Evolutionary conservation across 208 protist species (phyloP), one percentile per base, ranked within the genome.

Genomic region (Leishmania guyanensis): DNA sequence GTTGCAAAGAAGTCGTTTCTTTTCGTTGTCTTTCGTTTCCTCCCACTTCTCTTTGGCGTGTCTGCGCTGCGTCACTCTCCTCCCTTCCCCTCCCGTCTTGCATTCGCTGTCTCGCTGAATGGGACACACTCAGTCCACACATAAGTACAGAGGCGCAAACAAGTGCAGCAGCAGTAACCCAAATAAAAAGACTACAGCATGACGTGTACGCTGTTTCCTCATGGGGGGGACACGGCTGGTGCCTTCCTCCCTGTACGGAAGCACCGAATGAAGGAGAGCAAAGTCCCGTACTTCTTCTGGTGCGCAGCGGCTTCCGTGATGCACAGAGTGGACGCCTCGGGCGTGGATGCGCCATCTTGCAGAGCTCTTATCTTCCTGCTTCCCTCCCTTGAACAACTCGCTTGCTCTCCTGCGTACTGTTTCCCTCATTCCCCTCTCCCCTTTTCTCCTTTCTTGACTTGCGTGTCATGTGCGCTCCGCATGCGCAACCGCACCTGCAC

Each of bases 331-430:
- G 29, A 68, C 0, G 10, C 62, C 62, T 68, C 14, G 20, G 62
- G 62, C 29, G 62, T 68, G 29, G 16, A 20, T 39, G 62, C 29
- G 62, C 8, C 5, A 39, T 20, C 62, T 51, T 50, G 9, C 8
- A 16, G 3, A 29, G 68, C 16, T n/a, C 9, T 29, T 50, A 10
- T 50, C 33, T 50, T 3, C 68, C 68, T 50, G 14, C 62, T 66
- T 2, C 56, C 50, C 53, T 51, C 43, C 50, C 33, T 22, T 2
- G 12, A 50, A 36, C 69, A 68, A 17, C 16, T 56, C 48, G 4
- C 58, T 54, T 58, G 48, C 77, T 72, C 33, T 39, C 76, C 48
- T 82, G n/a, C 56, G 60, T 26, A 20, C 36, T 69, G 39, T n/a
- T 58, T 16, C 36, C 56, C 29, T 46, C 12, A 54, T 70, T 26